Conservation (phyloP, 73 alveolate genomes). For the Symbiodinium pilosum region DNA sequence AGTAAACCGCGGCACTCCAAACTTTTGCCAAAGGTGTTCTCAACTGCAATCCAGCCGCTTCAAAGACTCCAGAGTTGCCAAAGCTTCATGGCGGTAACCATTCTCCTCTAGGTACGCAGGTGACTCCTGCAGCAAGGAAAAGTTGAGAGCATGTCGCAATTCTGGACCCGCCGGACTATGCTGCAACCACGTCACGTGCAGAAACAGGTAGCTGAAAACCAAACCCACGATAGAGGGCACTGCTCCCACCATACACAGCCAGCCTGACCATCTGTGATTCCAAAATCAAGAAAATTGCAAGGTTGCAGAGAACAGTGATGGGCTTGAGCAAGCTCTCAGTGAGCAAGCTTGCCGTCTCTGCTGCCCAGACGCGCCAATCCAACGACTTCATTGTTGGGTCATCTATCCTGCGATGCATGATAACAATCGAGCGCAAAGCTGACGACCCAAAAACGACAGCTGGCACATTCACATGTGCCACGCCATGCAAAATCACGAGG, state of each 20-base stretch:
- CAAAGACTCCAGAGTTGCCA: conserved; percentile 38
- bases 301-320: too few species aligned
- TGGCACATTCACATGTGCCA: too few species aligned
- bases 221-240: conserved; percentile 64
- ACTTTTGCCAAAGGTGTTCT: too few species aligned
- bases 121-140: conserved; percentile 19
- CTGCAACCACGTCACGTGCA: background rate
- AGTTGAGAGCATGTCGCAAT: background rate
- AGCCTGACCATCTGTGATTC: background rate
- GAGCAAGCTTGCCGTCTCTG: background rate
- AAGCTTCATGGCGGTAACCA: conserved; percentile 49
- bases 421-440: too few species aligned
- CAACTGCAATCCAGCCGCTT: conserved; percentile 6
- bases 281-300: too few species aligned
- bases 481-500: background rate
- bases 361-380: conserved; percentile 68
- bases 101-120: conserved; percentile 52
- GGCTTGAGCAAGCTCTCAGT: too few species aligned
- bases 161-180: background rate
- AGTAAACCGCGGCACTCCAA: too few species aligned
- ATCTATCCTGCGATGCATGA: conserved; percentile 37
- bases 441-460: too few species aligned
- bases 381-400: conserved; percentile 62
- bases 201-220: conserved; percentile 37
- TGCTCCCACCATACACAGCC: conserved; percentile 91